Percentiles rank a stretch among this genome's conserved stretches.
phyloP scores from a whole-genome alignment of 805 yeast genomes.

The Candida broadrunensis region DNA sequence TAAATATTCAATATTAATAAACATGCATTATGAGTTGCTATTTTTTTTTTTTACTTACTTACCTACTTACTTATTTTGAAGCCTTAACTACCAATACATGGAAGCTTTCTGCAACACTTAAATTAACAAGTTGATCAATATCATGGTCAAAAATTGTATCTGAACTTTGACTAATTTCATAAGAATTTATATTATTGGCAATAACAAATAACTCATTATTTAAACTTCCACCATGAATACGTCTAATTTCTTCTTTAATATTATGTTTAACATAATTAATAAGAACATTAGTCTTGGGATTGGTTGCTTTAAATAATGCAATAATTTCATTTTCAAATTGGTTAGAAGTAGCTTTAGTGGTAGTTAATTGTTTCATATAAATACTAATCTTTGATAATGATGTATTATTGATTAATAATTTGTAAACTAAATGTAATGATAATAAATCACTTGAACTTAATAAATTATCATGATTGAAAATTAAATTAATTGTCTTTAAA shows the following conservation, averaged over 20 bases:
- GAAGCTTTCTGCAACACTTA: conserved; percentile 20
- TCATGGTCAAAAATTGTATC: conserved; percentile 14
- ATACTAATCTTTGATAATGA: conserved; percentile 13
- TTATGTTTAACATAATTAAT: conserved; percentile 13
- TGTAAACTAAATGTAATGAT: conserved; percentile 23
- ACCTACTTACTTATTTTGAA: too few species aligned
- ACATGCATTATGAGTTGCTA: too few species aligned
- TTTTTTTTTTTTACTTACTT: too few species aligned
- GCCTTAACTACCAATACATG: conserved; percentile 23
- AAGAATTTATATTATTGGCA: conserved; percentile 15
- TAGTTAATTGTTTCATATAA: conserved; percentile 12
- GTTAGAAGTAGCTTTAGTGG: conserved; percentile 8
- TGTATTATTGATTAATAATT: conserved; percentile 13
- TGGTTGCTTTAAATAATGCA: conserved; percentile 6
- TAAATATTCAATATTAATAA: too few species aligned
- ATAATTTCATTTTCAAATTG: conserved; percentile 15
- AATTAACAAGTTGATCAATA: conserved; percentile 18
- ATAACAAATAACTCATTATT: conserved; percentile 20
- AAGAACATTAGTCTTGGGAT: conserved; percentile 9
- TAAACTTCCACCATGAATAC: conserved; percentile 4
- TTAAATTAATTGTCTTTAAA: conserved; percentile 18
- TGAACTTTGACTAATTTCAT: conserved; percentile 5
- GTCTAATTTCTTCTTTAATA: conserved; percentile 7
- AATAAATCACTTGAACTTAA: conserved; percentile 33
- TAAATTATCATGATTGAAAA: conserved; percentile 29